These are phyloP conservation scores for Ananas comosus DNA, from an alignment of 176 grass and related monocot genomes.

Conservation along the genomic window DNA sequence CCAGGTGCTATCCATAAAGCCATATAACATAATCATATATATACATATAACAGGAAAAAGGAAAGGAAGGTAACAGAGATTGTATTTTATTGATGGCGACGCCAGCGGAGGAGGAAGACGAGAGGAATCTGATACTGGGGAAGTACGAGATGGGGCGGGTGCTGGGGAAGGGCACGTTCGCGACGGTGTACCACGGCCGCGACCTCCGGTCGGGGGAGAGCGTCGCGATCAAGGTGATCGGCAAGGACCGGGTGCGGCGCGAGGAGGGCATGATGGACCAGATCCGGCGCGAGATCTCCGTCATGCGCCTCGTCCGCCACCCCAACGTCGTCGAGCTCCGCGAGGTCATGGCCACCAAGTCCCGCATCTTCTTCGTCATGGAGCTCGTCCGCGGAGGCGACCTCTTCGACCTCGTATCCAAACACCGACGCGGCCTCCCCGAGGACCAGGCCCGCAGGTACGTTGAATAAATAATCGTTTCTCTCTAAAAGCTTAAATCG, in stretches of 20 bases:
- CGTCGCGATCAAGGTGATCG: conserved; percentile 95
- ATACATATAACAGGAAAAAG: background rate
- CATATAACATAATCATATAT: background rate
- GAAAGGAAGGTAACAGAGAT: background rate
- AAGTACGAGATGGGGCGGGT: conserved; percentile 83
- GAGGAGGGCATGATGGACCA: conserved; percentile 72
- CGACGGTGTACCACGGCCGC: conserved; percentile 74
- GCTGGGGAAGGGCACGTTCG: conserved; percentile 86
- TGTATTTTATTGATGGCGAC: background rate
- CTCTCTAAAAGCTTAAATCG: too few relatives aligned
- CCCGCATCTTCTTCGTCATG: conserved; percentile 84
- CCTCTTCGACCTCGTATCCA: conserved; percentile 48
- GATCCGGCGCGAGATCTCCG: conserved; percentile 83
- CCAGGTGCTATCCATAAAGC: conserved; percentile 11
- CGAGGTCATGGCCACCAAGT: conserved; percentile 82
- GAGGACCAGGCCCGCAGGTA: conserved; percentile 61
- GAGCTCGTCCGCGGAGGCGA: conserved; percentile 77
- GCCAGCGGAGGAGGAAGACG: conserved; percentile 26
- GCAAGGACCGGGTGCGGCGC: conserved; percentile 58
- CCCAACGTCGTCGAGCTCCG: conserved; percentile 66
- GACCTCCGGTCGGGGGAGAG: conserved; percentile 41
- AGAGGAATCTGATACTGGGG: conserved; percentile 45
- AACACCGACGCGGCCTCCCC: conserved; percentile 29
- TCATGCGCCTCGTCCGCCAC: conserved; percentile 83
- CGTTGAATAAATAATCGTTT: too few relatives aligned